phyloP scores from a whole-genome alignment of 306 rosid species.

The Quercus dentata region DNA sequence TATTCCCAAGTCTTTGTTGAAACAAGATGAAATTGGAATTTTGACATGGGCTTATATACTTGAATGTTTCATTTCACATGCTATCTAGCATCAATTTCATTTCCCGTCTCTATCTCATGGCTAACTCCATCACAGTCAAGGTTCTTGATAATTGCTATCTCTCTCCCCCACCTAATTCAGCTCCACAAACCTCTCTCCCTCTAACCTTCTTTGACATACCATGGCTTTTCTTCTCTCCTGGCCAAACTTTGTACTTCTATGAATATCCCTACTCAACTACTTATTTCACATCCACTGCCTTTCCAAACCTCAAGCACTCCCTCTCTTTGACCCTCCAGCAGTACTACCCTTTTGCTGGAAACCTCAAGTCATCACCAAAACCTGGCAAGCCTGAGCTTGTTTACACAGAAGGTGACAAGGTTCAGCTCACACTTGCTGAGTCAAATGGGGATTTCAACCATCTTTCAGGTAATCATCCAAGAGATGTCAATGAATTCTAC shows the following conservation, averaged over 20 bases:
- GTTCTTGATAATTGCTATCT: slow-evolving; percentile 30
- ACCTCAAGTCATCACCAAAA: slow-evolving; percentile 1
- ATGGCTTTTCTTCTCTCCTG: slow-evolving; percentile 57
- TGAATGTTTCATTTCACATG: too few relatives aligned
- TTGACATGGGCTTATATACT: too few relatives aligned
- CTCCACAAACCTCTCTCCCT: slow-evolving; percentile 28
- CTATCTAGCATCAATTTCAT: background rate
- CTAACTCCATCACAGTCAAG: background rate
- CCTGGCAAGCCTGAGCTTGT: slow-evolving; percentile 33
- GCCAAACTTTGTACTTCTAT: slow-evolving; percentile 50
- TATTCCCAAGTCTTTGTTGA: too few relatives aligned
- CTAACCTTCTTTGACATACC: slow-evolving; percentile 52
- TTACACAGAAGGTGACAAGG: slow-evolving; percentile 11
- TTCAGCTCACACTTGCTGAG: slow-evolving; percentile 19
- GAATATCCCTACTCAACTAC: slow-evolving; percentile 19
- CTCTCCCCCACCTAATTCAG: slow-evolving; percentile 22
- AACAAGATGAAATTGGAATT: too few relatives aligned
- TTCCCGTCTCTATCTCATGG: background rate
- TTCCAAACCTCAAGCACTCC: slow-evolving; percentile 48
- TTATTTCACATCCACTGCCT: slow-evolving; percentile 26
- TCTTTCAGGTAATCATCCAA: slow-evolving; percentile 14
- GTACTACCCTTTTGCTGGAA: slow-evolving; percentile 45
- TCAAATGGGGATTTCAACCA: slow-evolving; percentile 30
- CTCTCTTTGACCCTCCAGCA: slow-evolving; percentile 45
- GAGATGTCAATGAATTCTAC: slow-evolving; percentile 24